Evolutionary conservation across 352 stramenopile genomes (phyloP).

Genomic region (Phytophthora foliorum): DNA sequence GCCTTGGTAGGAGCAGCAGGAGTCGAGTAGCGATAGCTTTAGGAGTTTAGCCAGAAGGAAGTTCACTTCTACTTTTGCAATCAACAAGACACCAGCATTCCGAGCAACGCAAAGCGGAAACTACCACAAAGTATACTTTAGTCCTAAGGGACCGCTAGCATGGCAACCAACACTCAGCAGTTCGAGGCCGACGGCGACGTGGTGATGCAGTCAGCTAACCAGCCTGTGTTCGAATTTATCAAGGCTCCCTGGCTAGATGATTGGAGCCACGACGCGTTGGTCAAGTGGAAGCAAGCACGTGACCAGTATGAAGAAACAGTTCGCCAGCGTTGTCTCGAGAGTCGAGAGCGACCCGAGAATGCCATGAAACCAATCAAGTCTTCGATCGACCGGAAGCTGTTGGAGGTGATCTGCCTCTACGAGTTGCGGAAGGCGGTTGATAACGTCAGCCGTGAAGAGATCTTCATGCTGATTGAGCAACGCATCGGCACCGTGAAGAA

Average conservation of each 20-base stretch:
- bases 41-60: not conserved
- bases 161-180: not conserved
- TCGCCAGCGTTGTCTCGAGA: slow-evolving; percentile 2
- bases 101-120: slow-evolving; percentile 4
- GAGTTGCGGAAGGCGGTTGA: slow-evolving; percentile 5
- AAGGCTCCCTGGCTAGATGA: slow-evolving; percentile 2
- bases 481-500: slow-evolving; percentile 8
- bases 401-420: slow-evolving; percentile 15
- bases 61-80: not conserved
- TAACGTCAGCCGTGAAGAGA: slow-evolving; percentile 1
- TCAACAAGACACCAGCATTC: not conserved
- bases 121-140: slow-evolving; percentile 20
- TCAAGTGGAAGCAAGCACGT: slow-evolving; percentile 8
- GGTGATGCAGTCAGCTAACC: slow-evolving; percentile 5
- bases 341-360: not conserved
- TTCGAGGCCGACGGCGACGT: slow-evolving; percentile 6
- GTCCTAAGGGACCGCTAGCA: slow-evolving; percentile 3
- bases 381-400: not conserved
- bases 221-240: slow-evolving; percentile 12
- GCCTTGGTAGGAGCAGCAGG: too few relatives aligned
- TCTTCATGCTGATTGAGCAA: slow-evolving; percentile 3
- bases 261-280: slow-evolving; percentile 6
- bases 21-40: not conserved
- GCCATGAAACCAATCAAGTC: slow-evolving; percentile 1
- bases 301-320: slow-evolving; percentile 12